A percentile compares a stretch with the other conserved stretches of the same genome.
phyloP scores from a whole-genome alignment of 2,329 filamentous ascomycete genomes.

The Byssochlamys sp. region DNA sequence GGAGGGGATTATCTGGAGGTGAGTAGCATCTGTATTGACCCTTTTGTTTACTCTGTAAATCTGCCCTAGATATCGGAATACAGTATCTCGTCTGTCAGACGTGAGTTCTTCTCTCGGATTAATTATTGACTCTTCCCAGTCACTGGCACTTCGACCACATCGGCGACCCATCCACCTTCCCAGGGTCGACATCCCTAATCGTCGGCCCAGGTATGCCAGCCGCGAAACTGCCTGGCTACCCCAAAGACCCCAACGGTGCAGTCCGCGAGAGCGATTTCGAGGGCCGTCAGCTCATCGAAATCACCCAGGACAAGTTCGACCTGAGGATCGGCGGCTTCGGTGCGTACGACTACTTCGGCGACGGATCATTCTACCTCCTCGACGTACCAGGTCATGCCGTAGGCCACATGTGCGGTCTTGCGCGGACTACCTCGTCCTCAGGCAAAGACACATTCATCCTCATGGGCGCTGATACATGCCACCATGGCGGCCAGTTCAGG shows the following conservation, averaged over 20 bases:
- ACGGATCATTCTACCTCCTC: slow-evolving; percentile 46
- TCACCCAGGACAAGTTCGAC: not conserved
- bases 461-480: slow-evolving; percentile 19
- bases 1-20: slow-evolving; percentile 10
- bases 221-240: slow-evolving; percentile 1
- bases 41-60: not conserved
- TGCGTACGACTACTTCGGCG: slow-evolving; percentile 42
- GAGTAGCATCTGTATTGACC: not conserved
- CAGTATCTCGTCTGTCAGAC: too few relatives aligned
- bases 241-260: not conserved
- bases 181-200: slow-evolving; percentile 3
- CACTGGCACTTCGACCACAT: slow-evolving; percentile 14
- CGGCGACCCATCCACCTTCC: slow-evolving; percentile 9
- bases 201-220: slow-evolving; percentile 6
- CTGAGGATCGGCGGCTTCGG: slow-evolving; percentile 6
- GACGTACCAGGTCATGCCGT: slow-evolving; percentile 19
- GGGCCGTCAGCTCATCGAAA: slow-evolving; percentile 2
- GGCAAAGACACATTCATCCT: slow-evolving; percentile 7
- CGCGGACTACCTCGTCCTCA: slow-evolving; percentile 4
- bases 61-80: too few relatives aligned
- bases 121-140: not conserved
- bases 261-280: slow-evolving; percentile 2
- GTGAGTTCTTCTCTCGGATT: not conserved
- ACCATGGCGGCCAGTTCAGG: slow-evolving; percentile 30
- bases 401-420: slow-evolving; percentile 8